phyloP scores from a whole-genome alignment of 257 asterid species.

The Echites panduratus region DNA sequence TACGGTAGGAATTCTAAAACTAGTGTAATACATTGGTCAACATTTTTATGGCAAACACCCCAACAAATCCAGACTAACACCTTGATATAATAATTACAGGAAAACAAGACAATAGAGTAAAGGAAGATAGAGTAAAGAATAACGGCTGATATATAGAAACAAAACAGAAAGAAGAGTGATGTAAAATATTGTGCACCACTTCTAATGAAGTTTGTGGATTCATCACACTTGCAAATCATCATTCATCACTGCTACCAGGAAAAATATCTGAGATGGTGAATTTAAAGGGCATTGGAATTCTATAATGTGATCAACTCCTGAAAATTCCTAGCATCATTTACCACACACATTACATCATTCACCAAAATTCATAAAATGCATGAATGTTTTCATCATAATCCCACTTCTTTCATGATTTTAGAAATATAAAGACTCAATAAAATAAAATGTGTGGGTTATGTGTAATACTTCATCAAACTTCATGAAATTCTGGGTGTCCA shows the following conservation, averaged over 20 bases:
- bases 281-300: not conserved
- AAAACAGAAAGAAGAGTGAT: not conserved
- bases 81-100: not conserved
- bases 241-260: not conserved
- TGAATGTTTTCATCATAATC: not conserved
- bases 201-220: not conserved
- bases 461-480: slow-evolving; percentile 81
- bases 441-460: slow-evolving; percentile 13
- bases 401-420: not conserved
- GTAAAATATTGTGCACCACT: not conserved
- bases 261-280: not conserved
- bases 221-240: not conserved
- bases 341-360: not conserved
- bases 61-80: not conserved
- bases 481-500: slow-evolving; percentile 95
- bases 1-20: not conserved
- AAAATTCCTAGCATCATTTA: not conserved
- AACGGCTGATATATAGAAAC: not conserved
- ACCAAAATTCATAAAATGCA: not conserved
- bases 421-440: not conserved
- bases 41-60: not conserved
- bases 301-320: not conserved
- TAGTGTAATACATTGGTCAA: not conserved
- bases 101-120: not conserved
- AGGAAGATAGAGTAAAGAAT: not conserved